Evolutionary conservation across 1,284 basidiomycete species (phyloP), one percentile per base, ranked within the genome.

Genomic region (Marasmius oreades): DNA sequence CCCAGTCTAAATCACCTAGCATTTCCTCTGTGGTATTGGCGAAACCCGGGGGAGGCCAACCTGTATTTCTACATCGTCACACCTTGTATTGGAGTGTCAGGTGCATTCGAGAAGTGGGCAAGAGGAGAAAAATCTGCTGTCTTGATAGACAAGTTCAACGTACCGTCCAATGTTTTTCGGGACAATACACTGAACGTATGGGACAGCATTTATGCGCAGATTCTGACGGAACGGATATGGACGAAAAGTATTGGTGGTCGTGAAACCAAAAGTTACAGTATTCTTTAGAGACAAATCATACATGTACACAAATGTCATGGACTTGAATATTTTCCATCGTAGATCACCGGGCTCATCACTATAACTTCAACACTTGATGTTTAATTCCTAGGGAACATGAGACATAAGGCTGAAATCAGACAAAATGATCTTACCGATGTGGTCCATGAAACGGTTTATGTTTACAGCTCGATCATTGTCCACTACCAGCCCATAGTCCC

Each of bases 401-500:
- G 34, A 18, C 11, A 28, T 45, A n/a, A 5, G 23, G 20, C 11
- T n/a, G 52, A 18, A 14, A 24, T 6, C 20, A 2, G 34, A 23
- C n/a, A 56, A 51, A 16, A 51, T 55, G 46, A 34, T 58, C 72
- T 63, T 57, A 80, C 82, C 82, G 55, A 84, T 79, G 63, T 81
- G 77, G 28, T 71, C 67, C 69, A 85, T 73, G 64, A 85, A 84
- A n/a, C 72, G 67, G 56, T 79, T 81, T 46, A 80, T 65, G 61
- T 82, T 82, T 59, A 66, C 69, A 54, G 75, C 70, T 18, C 71
- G 66, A 18, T 69, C 63, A 1, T 75, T 73, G 36, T 75, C 70
- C 37, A 73, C 73, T 8, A 64, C 64, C 11, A 86, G 72, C 1
- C 68, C 77, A 56, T 81, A 82, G 55, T 84, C 80, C 23, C 61